These are phyloP conservation scores for Penicillium brasilianum DNA, from an alignment of 2,329 filamentous ascomycete species.

Conservation along the genomic window DNA sequence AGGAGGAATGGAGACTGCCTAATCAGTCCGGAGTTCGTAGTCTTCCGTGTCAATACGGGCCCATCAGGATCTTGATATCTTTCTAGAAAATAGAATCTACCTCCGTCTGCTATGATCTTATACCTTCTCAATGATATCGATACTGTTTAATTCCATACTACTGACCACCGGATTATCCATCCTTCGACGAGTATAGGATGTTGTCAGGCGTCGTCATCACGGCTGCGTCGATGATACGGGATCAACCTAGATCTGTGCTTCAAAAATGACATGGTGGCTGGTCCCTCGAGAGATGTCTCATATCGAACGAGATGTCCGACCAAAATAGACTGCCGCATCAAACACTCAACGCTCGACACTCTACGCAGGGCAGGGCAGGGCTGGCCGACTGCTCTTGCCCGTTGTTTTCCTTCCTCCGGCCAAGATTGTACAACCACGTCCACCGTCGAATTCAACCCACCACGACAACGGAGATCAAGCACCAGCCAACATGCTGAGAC, in stretches of 20 bases:
- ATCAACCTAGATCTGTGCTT: neutral
- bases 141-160: neutral
- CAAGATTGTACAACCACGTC: conserved; percentile 8
- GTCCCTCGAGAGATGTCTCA: neutral
- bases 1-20: conserved; percentile 3
- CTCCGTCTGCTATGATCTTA: neutral
- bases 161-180: neutral
- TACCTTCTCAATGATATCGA: neutral
- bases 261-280: neutral
- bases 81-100: neutral
- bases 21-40: no score
- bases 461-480: neutral
- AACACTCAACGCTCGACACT: neutral
- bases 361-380: neutral
- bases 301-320: neutral
- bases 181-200: neutral
- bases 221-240: neutral
- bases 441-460: neutral
- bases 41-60: neutral
- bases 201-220: neutral
- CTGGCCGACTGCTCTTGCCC: neutral
- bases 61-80: neutral
- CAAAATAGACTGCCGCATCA: neutral
- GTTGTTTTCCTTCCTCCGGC: conserved; percentile 7
- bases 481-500: conserved; percentile 41